A percentile compares a stretch with the other conserved stretches of the same genome.
Evolutionary conservation across 805 yeast genomes (phyloP).

Genomic region (Cyberlindnera mississippiensis): DNA sequence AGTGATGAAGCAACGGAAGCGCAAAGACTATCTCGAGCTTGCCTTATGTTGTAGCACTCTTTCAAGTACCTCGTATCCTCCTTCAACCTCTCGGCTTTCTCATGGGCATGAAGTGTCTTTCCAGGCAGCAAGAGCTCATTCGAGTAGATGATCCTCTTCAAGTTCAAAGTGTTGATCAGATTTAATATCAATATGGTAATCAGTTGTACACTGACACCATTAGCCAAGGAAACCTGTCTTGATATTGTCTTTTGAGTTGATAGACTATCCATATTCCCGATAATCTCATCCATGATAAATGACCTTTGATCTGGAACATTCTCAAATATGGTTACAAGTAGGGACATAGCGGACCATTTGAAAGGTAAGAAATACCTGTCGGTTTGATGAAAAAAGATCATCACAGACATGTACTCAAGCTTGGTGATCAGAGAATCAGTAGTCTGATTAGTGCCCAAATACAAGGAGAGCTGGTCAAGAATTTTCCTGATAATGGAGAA

Average conservation of each 20-base stretch:
- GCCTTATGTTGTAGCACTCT: not conserved
- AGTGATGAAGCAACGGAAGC: conserved; percentile 17
- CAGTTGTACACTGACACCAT: conserved; percentile 47
- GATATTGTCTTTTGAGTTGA: conserved; percentile 43
- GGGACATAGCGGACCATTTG: conserved; percentile 17
- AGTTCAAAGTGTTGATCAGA: conserved; percentile 38
- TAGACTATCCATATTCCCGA: conserved; percentile 46
- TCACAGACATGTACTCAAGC: conserved; percentile 49
- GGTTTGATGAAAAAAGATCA: conserved; percentile 34
- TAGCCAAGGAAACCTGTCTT: conserved; percentile 38
- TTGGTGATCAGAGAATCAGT: conserved; percentile 55
- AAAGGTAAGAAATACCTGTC: conserved; percentile 21
- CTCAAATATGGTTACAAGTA: conserved; percentile 27
- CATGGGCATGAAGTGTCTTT: conserved; percentile 8
- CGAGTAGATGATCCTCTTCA: conserved; percentile 14
- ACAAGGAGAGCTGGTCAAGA: conserved; percentile 19
- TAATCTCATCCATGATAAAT: conserved; percentile 58
- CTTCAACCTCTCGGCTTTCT: conserved; percentile 12
- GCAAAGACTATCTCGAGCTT: conserved; percentile 12
- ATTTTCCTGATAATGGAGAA: conserved; percentile 12
- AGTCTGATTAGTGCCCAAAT: conserved; percentile 21
- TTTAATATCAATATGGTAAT: conserved; percentile 43
- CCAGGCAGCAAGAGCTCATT: conserved; percentile 14
- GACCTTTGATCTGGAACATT: conserved; percentile 45
- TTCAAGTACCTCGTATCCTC: conserved; percentile 13